Conservation (phyloP, 768 basidiomycete species). For the Mycena metata region DNA sequence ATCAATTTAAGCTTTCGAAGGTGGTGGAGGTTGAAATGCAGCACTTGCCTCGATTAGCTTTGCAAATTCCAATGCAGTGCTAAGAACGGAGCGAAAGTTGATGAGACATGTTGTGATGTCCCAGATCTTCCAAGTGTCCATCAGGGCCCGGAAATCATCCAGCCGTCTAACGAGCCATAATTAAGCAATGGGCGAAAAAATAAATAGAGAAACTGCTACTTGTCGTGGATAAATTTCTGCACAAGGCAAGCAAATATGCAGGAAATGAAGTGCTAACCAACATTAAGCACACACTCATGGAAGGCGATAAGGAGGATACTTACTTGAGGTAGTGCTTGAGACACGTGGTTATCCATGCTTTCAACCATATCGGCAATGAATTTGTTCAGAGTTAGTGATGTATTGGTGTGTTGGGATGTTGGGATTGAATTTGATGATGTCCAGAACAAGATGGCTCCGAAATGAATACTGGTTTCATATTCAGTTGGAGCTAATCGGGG, state of each 20-base stretch:
- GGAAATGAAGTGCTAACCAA: no score
- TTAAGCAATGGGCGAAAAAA: not conserved
- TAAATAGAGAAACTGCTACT: not conserved
- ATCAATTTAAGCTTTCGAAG: not conserved
- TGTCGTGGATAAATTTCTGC: not conserved
- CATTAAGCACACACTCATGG: no score
- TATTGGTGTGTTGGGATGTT: no score
- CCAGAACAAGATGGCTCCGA: not conserved
- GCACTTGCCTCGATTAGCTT: not conserved
- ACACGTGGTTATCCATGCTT: no score
- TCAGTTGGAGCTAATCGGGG: not conserved
- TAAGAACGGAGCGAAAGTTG: constrained; percentile 11
- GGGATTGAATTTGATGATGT: not conserved
- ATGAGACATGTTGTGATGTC: not conserved
- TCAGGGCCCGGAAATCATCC: constrained; percentile 2
- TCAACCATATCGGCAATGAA: no score
- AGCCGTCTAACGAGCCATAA: not conserved
- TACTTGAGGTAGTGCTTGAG: no score
- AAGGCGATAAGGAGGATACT: no score
- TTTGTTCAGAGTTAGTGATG: no score
- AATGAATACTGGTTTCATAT: not conserved
- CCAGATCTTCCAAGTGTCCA: constrained; percentile 6
- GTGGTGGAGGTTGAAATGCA: not conserved
- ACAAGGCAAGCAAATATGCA: no score
- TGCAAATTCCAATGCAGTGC: not conserved